Base-by-base conservation (phyloP, 768 basidiomycete species). In the Mycena indigotica region DNA sequence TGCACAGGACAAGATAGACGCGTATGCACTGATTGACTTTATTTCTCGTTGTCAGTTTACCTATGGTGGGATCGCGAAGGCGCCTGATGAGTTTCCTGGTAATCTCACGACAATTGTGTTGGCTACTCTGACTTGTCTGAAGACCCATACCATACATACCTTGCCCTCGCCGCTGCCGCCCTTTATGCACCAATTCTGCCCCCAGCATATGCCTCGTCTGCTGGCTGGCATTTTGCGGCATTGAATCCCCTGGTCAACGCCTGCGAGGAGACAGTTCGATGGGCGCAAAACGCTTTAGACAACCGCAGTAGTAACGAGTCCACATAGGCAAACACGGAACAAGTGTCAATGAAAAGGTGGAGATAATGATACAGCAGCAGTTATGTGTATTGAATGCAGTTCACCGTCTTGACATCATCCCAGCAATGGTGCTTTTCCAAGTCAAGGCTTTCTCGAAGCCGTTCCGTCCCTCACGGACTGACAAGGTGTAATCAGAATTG, bases 81-180 rank as follows among this genome's bases (percentile, higher is more conserved):
- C 86, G 2, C 91, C 91, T 0, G 87, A 84, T 19, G 90, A 91
- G 60, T 78, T 75, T 63, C 86, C 95, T 53, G 94, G 93, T 94
- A 16, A 15, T 8, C 21, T 44, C 6, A 15, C 15, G n/a, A n/a
- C n/a, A n/a, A n/a, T n/a, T n/a, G n/a, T n/a, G n/a, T n/a, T n/a
- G n/a, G n/a, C n/a, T n/a, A n/a, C n/a, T n/a, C n/a, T n/a, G n/a
- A n/a, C n/a, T n/a, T 64, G 52, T 45, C 57, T 12, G 21, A 66
- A 89, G 96, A 99, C 75, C 93, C 95, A 0, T 96, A 93, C 67
- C 96, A 99, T 65, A 97, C 95, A 0, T 98, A 98, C 68, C 76
- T 98, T 26, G 85, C 91, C 1, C 74, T 97, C 28, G 95, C 96
- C 0, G 88, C 91, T 0, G 66, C 95, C n/a, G 79, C 92, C 2